Evolutionary conservation across 306 rosid genomes (phyloP).

Genomic region (Geum urbanum): DNA sequence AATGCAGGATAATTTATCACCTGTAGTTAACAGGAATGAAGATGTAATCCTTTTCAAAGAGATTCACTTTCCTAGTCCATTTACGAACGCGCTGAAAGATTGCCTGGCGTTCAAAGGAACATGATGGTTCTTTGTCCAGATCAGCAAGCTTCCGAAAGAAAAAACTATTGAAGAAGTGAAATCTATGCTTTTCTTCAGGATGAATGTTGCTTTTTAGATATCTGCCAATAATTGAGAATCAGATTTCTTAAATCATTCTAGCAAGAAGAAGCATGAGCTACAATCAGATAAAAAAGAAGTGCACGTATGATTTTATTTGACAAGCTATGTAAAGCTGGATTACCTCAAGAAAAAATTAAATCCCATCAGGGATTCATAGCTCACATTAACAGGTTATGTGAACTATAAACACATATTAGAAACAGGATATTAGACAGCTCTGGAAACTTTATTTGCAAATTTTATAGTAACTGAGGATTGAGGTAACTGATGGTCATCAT

Average conservation of each 20-base stretch:
- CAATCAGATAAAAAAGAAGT: too few relatives aligned
- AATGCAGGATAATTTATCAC: slow-evolving; percentile 30
- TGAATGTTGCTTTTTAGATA: slow-evolving; percentile 51
- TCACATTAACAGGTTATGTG: too few relatives aligned
- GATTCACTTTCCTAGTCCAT: slow-evolving; percentile 25
- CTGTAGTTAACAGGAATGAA: slow-evolving; percentile 67
- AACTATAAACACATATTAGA: too few relatives aligned
- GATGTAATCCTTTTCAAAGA: slow-evolving; percentile 62
- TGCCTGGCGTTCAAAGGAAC: slow-evolving; percentile 58
- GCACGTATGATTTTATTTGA: too few relatives aligned
- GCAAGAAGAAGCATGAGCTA: too few relatives aligned
- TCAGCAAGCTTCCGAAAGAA: slow-evolving; percentile 82
- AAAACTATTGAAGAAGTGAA: slow-evolving; percentile 68
- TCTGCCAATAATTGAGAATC: slow-evolving; percentile 32
- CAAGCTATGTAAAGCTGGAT: too few relatives aligned
- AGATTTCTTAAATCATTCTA: slow-evolving; percentile 19
- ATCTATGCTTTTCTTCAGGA: slow-evolving; percentile 36
- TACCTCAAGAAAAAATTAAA: too few relatives aligned
- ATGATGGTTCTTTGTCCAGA: slow-evolving; percentile 57
- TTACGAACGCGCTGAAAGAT: slow-evolving; percentile 56
- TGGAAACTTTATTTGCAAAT: too few relatives aligned
- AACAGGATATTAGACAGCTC: too few relatives aligned
- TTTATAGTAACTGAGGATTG: neutral
- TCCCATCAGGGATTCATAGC: too few relatives aligned
- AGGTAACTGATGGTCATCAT: too few relatives aligned